These are phyloP conservation scores for Acephala macrosclerotiorum DNA, from an alignment of 2,329 filamentous ascomycete species.

Conservation along the genomic window DNA sequence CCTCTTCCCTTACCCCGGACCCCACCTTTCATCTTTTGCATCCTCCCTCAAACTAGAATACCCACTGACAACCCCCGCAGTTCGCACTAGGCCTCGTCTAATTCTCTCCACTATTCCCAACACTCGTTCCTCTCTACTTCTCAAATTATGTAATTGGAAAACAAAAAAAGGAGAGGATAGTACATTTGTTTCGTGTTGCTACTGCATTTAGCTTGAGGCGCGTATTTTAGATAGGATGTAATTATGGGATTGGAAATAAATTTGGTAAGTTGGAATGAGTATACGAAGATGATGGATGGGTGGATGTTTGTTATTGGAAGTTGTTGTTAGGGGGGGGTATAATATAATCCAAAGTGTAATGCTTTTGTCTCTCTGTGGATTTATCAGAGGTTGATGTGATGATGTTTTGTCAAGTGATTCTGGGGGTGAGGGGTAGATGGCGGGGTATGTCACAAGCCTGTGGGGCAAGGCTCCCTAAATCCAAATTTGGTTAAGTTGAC, in stretches of 20 bases:
- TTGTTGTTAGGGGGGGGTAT: not conserved
- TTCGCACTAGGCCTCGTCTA: conserved; percentile 31
- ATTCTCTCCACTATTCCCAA: conserved; percentile 2
- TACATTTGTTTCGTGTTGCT: not conserved
- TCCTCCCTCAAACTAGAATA: no score
- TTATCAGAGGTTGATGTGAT: not conserved
- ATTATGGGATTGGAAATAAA: no score
- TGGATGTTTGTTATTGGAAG: no score
- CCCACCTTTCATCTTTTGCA: no score
- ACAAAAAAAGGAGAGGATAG: not conserved
- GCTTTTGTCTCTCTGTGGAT: no score
- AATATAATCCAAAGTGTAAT: not conserved
- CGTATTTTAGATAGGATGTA: conserved; percentile 8
- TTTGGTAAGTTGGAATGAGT: no score
- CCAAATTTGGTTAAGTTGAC: no score
- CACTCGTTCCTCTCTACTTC: not conserved
- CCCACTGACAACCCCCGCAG: no score
- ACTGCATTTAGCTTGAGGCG: conserved; percentile 2
- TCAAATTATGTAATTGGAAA: not conserved
- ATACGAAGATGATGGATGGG: not conserved
- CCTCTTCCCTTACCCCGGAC: not conserved
- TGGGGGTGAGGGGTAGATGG: no score
- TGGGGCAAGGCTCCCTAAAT: no score
- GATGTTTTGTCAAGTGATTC: not conserved
- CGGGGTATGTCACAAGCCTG: not conserved